Evolutionary conservation across 2,329 filamentous ascomycete genomes (phyloP).

Genomic region (Pyricularia grisea): DNA sequence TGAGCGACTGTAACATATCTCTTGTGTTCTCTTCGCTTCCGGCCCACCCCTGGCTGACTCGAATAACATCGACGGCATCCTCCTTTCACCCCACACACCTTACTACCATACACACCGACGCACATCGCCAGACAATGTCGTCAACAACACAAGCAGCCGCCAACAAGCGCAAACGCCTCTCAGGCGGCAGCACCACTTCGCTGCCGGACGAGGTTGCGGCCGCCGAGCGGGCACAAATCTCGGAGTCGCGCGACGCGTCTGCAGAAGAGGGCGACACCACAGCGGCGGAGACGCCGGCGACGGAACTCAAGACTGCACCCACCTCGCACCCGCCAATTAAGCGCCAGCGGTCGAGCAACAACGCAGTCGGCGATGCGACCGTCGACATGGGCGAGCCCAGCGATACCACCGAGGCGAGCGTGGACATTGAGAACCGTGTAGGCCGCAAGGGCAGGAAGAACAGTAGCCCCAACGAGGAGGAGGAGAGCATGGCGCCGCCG

Average conservation of each 20-base stretch:
- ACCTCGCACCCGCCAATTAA: constrained; percentile 56
- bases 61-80: background rate
- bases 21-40: background rate
- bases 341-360: constrained; percentile 52
- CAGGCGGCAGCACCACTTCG: constrained; percentile 26
- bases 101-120: background rate
- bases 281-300: constrained; percentile 43
- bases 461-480: constrained; percentile 21
- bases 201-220: constrained; percentile 25
- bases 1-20: background rate
- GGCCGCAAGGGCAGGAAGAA: constrained; percentile 42
- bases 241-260: constrained; percentile 74
- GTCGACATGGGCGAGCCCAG: constrained; percentile 59
- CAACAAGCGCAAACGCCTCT: constrained; percentile 74
- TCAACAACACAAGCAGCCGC: constrained; percentile 25
- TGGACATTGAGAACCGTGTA: constrained; percentile 55
- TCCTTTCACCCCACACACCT: background rate
- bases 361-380: constrained; percentile 32
- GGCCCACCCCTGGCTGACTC: background rate
- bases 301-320: background rate
- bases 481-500: constrained; percentile 55
- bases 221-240: constrained; percentile 43
- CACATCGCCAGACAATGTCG: constrained; percentile 35
- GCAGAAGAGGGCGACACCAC: constrained; percentile 73
- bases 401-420: constrained; percentile 58